Conservation (phyloP, 208 protist genomes). For the Acanthamoeba healyi region DNA sequence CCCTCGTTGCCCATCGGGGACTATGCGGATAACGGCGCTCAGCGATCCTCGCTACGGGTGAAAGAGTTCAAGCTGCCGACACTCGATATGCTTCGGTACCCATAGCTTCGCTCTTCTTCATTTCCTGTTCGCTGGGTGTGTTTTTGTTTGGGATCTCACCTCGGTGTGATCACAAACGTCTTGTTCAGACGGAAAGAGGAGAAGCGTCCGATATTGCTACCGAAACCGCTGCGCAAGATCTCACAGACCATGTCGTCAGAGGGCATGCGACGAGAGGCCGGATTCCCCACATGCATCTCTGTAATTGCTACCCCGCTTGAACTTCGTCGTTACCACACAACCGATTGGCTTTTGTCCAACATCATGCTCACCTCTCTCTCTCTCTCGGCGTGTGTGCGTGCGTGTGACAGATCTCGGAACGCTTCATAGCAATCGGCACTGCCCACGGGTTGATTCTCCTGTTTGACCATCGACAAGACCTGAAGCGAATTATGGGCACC, state of each 20-base stretch:
- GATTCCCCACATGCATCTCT: slow-evolving; percentile 48
- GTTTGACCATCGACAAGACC: slow-evolving; percentile 69
- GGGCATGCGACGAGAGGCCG: slow-evolving; percentile 68
- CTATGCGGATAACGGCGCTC: neutral
- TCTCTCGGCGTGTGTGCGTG: too few species aligned
- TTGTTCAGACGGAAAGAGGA: slow-evolving; percentile 6
- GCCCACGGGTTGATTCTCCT: slow-evolving; percentile 64
- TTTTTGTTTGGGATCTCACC: neutral
- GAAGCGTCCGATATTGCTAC: slow-evolving; percentile 52
- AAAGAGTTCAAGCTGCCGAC: slow-evolving; percentile 19
- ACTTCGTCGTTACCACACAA: too few species aligned
- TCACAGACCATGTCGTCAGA: slow-evolving; percentile 68
- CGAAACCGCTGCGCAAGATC: slow-evolving; percentile 69
- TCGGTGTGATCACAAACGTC: neutral
- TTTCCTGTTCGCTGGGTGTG: neutral
- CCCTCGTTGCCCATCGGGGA: neutral
- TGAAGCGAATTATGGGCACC: slow-evolving; percentile 70
- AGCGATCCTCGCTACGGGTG: neutral
- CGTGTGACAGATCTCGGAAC: slow-evolving; percentile 18
- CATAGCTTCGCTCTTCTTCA: neutral
- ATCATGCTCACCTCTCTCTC: neutral
- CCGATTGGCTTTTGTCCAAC: too few species aligned
- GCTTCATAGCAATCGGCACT: slow-evolving; percentile 61
- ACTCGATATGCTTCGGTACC: neutral
- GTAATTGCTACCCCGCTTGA: neutral